Evolutionary conservation across 148 eudicot species (phyloP), one percentile per base, ranked within the genome.

Genomic region (Vaccinium corymbosum): DNA sequence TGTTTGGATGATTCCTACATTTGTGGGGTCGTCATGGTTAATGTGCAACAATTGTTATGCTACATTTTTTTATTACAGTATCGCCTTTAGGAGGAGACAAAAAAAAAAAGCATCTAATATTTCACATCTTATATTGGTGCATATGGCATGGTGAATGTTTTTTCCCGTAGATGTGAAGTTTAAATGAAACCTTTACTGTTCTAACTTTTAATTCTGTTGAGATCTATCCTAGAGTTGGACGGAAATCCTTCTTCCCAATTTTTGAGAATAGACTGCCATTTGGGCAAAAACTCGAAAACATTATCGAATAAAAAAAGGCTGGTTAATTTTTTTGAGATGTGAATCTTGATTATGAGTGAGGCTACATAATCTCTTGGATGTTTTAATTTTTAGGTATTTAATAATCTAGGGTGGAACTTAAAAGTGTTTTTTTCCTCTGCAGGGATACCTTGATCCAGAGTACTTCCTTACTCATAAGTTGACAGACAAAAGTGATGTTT

Each of bases 401-500:
- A 48, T 7, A 50, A 35, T 14, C 27, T 22, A 9, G 46, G 81
- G 62, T 52, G n/a, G 19, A 80, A 73, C 46, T 55, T 25, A 80
- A 38, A 66, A 9, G 51, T 9, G 25, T 42, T 38, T 78, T 27
- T 64, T 52, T 80, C 57, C 57, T 17, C 52, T 89, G 88, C 92
- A 95, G 98, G 98, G 98, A 74, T 95, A 95, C 85, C 92, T 95
- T 75, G 98, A 95, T 86, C 98, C 98, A 11, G 98, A 93, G 78
- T 95, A 95, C 84, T 88, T 91, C 85, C 86, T 95, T 89, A 95
- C 97, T 77, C 94, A 92, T 85, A 92, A 93, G 83, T 81, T 95
- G 81, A 92, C 98, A 1, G 98, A 93, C 84, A 95, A 93, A 84
- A 95, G 98, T 48, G 98, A 95, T 59, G 97, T 95, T 48, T 95